These are phyloP conservation scores for Penicillium nordicum DNA, from an alignment of 2,329 filamentous ascomycete genomes.

Conservation along the genomic window DNA sequence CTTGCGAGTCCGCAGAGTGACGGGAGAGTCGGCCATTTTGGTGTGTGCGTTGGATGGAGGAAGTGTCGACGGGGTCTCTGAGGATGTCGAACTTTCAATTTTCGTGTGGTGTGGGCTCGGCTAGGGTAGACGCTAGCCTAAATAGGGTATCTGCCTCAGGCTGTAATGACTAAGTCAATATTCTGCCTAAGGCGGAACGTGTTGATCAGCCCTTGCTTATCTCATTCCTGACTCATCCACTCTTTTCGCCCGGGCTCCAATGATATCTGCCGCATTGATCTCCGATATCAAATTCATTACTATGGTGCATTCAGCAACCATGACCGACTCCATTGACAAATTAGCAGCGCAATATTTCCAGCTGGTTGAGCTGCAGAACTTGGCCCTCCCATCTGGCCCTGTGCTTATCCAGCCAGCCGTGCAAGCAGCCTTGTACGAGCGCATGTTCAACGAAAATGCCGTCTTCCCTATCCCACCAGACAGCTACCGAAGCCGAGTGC, in stretches of 20 bases:
- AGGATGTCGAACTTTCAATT: conserved; percentile 38
- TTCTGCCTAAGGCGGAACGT: conserved; percentile 2
- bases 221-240: conserved; percentile 7
- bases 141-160: conserved; percentile 15
- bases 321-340: conserved; percentile 32
- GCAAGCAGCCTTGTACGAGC: conserved; percentile 64
- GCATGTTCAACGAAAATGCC: conserved; percentile 61
- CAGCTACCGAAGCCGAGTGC: conserved; percentile 65
- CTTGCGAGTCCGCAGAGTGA: conserved; percentile 96
- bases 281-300: conserved; percentile 5
- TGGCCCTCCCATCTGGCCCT: conserved; percentile 61
- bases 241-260: conserved; percentile 7
- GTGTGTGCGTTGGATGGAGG: conserved; percentile 34
- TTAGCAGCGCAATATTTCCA: conserved; percentile 73
- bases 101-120: conserved; percentile 43
- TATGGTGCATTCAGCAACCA: background rate
- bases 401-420: conserved; percentile 58
- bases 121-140: conserved; percentile 37
- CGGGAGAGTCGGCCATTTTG: conserved; percentile 77
- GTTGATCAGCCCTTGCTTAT: background rate
- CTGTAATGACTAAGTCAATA: background rate
- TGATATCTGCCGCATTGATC: conserved; percentile 5
- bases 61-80: conserved; percentile 17
- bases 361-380: conserved; percentile 57
- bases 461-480: conserved; percentile 60